Conservation (phyloP, 2,329 filamentous ascomycete genomes). For the Penicillium sp. region DNA sequence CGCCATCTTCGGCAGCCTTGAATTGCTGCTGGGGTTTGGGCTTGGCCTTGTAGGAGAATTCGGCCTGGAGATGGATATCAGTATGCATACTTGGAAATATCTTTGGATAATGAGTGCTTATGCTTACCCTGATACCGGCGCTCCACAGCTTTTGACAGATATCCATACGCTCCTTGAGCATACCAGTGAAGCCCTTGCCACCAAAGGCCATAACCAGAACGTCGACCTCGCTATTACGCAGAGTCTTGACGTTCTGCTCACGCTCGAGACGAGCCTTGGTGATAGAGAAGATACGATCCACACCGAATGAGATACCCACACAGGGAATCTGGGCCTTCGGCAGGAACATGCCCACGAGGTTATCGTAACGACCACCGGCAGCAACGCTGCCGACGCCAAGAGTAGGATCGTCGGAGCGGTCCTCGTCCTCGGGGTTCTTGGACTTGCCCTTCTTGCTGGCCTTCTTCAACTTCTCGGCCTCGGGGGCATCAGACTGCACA, state of each 20-base stretch:
- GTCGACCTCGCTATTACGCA: conserved; percentile 76
- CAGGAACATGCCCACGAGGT: conserved; percentile 91
- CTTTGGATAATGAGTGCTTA: conserved; percentile 33
- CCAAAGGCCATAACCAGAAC: conserved; percentile 96
- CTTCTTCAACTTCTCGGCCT: conserved; percentile 37
- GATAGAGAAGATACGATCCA: conserved; percentile 93
- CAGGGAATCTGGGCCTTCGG: conserved; percentile 85
- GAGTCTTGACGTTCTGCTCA: conserved; percentile 54
- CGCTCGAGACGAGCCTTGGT: conserved; percentile 74
- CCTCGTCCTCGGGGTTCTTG: conserved; percentile 61
- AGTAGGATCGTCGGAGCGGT: conserved; percentile 75
- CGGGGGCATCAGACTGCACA: conserved; percentile 43
- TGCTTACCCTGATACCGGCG: conserved; percentile 74
- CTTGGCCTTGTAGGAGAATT: conserved; percentile 88
- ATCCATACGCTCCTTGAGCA: conserved; percentile 81
- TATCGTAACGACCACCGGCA: conserved; percentile 88
- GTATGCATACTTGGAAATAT: background rate
- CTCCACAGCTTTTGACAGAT: conserved; percentile 79
- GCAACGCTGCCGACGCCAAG: conserved; percentile 85
- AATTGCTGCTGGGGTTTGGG: conserved; percentile 88
- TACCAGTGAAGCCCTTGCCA: conserved; percentile 77
- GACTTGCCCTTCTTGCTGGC: conserved; percentile 49
- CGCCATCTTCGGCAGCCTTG: conserved; percentile 79
- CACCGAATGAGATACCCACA: conserved; percentile 88
- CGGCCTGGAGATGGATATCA: conserved; percentile 56